These are phyloP conservation scores for Talaromyces wortmannii DNA, from an alignment of 495 filamentous ascomycete genomes.

Conservation along the genomic window DNA sequence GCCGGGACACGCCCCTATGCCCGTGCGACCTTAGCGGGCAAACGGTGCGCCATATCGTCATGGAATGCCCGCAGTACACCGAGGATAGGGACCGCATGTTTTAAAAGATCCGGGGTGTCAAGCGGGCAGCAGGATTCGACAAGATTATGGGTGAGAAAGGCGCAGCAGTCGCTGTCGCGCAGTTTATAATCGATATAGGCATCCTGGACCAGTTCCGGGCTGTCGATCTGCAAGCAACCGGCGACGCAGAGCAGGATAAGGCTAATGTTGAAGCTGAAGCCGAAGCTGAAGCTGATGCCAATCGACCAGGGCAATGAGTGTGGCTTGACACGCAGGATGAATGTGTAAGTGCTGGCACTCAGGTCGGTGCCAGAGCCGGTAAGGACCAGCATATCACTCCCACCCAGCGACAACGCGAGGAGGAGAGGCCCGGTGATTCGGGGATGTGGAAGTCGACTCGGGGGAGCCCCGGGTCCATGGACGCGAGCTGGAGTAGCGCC, in stretches of 20 bases:
- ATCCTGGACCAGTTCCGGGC: conserved; percentile 18
- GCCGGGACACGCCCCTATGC: conserved; percentile 18
- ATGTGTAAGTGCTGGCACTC: no score
- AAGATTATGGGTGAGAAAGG: conserved; percentile 20
- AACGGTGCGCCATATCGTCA: conserved; percentile 22
- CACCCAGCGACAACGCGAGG: no score
- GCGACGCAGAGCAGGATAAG: not conserved
- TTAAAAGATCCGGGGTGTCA: conserved; percentile 12
- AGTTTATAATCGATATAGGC: conserved; percentile 19
- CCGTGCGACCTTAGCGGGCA: conserved; percentile 15
- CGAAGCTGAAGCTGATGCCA: no score
- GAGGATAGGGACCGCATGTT: not conserved
- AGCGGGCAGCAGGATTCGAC: conserved; percentile 17
- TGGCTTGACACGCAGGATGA: no score
- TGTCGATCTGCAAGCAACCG: not conserved
- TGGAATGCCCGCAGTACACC: conserved; percentile 12
- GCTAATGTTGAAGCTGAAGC: no score
- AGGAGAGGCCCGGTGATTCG: no score
- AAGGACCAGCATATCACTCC: no score
- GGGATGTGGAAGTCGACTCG: no score
- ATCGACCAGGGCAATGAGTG: no score
- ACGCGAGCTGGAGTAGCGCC: no score
- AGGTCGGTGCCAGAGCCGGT: no score
- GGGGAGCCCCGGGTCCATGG: no score
- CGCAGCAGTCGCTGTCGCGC: conserved; percentile 21